Evolutionary conservation across 352 stramenopile genomes (phyloP), one percentile per base, ranked within the genome.

Genomic region (Thraustotheca clavata): DNA sequence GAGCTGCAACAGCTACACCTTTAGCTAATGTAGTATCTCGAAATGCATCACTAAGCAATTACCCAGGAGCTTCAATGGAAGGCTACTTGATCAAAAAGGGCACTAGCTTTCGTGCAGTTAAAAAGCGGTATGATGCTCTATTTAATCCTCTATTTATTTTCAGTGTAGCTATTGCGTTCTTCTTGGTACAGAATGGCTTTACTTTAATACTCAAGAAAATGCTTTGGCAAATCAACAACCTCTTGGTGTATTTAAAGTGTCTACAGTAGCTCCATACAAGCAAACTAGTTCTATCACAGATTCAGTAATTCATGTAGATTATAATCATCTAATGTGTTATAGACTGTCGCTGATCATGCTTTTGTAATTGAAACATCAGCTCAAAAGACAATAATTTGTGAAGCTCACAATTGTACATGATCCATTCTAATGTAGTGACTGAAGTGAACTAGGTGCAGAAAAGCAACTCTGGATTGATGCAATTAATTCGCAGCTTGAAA

Each of bases 141-240:
- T 34, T 16, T 14, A 49, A 6, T 46, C 6, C 11, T 50, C n/a
- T 33, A 22, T 12, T 50, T 6, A 31, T 8, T 24, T 7, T 3
- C 18, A 11, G 3, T 32, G 1, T 65, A 65, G 76, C n/a, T 91
- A 89, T 57, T 83, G 75, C 22, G 83, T 88, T 26, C 67, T 91
- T 31, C 72, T 91, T 57, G 77, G 79, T 6, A 77, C 77, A 20
- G 75, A 89, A 59, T 85, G 78, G 76, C 69, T 91, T 7, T 67
- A 89, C 38, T 91, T 89, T 36, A 76, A 85, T 36, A 83, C 62
- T 7, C 83, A 91, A 54, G 59, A 76, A 14, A 72, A 89, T 27
- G 82, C 79, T 0, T 54, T 81, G n/a, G 63, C 67, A 31, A 59
- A 67, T 11, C 59, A 67, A 0, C 46, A 77, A 1, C 72, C 82